These are phyloP conservation scores for Syzygium jambos DNA, from an alignment of 345 rosid species.

Conservation along the genomic window DNA sequence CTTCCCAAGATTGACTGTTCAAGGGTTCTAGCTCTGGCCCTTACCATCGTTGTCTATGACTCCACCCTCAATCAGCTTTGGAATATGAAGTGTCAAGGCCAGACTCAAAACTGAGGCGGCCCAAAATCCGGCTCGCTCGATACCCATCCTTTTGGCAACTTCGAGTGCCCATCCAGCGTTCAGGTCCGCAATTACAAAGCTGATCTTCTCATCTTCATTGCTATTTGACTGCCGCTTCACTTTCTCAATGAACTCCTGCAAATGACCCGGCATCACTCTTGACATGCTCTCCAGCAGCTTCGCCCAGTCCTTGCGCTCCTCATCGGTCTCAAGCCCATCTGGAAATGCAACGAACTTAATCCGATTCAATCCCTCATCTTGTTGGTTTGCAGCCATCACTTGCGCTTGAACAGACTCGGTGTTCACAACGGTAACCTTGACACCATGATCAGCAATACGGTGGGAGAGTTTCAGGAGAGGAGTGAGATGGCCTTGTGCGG, in stretches of 20 bases:
- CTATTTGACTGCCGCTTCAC: neutral
- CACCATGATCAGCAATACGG: neutral
- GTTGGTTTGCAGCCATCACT: neutral
- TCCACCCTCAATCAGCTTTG: constrained; percentile 13
- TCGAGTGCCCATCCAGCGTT: constrained; percentile 10
- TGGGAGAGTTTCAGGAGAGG: neutral
- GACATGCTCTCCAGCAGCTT: constrained; percentile 1
- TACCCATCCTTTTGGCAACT: constrained; percentile 7
- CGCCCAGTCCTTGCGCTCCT: constrained; percentile 6
- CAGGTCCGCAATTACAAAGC: constrained; percentile 8
- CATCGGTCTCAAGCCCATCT: constrained; percentile 12
- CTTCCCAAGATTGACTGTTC: neutral
- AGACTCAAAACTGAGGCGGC: constrained; percentile 4
- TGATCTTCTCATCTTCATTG: constrained; percentile 1
- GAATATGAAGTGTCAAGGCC: constrained; percentile 4
- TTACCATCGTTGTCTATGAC: constrained; percentile 14
- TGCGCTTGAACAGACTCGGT: neutral
- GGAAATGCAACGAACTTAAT: constrained; percentile 13
- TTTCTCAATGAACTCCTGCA: constrained; percentile 9
- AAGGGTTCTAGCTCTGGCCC: neutral
- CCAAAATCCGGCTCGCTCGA: constrained; percentile 1
- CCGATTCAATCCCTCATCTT: neutral
- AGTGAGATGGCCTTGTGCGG: neutral
- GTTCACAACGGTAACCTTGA: neutral
- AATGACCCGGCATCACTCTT: constrained; percentile 8